Percentiles rank a stretch among this genome's conserved stretches.
Evolutionary conservation across 805 yeast species (phyloP).

Genomic region (Cyberlindnera suaveolens): DNA sequence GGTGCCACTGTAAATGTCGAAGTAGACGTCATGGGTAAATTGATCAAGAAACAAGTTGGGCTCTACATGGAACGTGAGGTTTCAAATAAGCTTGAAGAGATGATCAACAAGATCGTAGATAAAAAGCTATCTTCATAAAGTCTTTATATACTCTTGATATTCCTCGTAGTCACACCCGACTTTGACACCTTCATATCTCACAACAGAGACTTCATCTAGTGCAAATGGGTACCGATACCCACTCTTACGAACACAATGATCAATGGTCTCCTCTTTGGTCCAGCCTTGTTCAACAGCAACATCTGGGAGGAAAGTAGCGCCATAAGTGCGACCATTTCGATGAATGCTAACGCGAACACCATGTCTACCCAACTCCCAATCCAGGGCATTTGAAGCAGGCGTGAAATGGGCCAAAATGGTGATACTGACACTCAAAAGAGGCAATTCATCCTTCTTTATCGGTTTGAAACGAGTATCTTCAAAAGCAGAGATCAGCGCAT

Average conservation of each 20-base stretch:
- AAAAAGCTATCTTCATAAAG: conserved; percentile 27
- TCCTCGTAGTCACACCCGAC: conserved; percentile 35
- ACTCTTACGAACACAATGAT: conserved; percentile 68
- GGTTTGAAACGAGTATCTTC: conserved; percentile 77
- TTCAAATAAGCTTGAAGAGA: conserved; percentile 23
- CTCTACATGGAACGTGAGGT: conserved; percentile 31
- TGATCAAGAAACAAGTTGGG: conserved; percentile 80
- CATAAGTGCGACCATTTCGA: conserved; percentile 32
- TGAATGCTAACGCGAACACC: conserved; percentile 64
- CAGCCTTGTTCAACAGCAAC: conserved; percentile 87
- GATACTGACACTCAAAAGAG: conserved; percentile 40
- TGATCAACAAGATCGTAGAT: conserved; percentile 32
- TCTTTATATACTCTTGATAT: conserved; percentile 20
- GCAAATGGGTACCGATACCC: conserved; percentile 35
- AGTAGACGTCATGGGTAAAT: conserved; percentile 91
- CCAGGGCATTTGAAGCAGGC: conserved; percentile 42
- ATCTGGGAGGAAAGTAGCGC: conserved; percentile 85
- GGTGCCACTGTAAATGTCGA: conserved; percentile 80
- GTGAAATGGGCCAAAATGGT: conserved; percentile 61
- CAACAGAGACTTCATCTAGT: conserved; percentile 36
- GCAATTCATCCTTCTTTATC: conserved; percentile 48
- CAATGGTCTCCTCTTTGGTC: conserved; percentile 66
- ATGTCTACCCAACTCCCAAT: conserved; percentile 80
- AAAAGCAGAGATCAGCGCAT: conserved; percentile 41
- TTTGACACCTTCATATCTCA: conserved; percentile 53